Conservation (phyloP, 495 filamentous ascomycete species). For the Lophium mytilinum region DNA sequence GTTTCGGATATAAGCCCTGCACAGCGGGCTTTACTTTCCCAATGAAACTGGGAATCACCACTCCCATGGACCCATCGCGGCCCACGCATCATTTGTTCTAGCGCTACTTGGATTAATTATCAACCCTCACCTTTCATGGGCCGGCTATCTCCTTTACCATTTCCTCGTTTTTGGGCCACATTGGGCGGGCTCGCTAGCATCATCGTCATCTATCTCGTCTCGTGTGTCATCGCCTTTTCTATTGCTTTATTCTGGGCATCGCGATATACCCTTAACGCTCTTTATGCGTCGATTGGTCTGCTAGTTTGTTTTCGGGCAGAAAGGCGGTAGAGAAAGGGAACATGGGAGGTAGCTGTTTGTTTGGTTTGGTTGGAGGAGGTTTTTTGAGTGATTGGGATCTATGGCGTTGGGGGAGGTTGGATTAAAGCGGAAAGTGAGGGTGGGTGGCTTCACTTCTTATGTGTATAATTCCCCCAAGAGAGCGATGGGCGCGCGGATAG, state of each 20-base stretch:
- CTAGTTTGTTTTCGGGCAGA: no score
- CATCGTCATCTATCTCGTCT: background rate
- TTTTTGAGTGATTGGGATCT: no score
- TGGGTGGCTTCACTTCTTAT: no score
- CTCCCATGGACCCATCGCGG: background rate
- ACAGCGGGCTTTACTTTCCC: background rate
- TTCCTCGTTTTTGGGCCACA: background rate
- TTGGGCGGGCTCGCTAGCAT: background rate
- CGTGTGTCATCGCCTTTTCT: no score
- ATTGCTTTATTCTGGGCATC: background rate
- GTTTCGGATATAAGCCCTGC: no score
- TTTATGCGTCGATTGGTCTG: background rate
- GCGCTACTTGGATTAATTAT: background rate
- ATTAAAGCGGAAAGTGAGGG: no score
- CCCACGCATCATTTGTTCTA: background rate
- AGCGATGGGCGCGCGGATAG: no score
- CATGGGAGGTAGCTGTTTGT: no score
- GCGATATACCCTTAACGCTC: slow-evolving; percentile 20
- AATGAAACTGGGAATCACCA: background rate
- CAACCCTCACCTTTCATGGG: background rate
- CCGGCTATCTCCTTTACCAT: background rate
- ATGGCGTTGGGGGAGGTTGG: no score
- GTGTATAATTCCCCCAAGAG: no score
- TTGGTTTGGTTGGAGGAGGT: no score
- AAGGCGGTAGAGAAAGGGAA: no score